A percentile compares a stretch with the other conserved stretches of the same genome.
These are phyloP conservation scores for Phyllostachys edulis DNA, from an alignment of 176 grass and related monocot genomes.

Conservation along the genomic window DNA sequence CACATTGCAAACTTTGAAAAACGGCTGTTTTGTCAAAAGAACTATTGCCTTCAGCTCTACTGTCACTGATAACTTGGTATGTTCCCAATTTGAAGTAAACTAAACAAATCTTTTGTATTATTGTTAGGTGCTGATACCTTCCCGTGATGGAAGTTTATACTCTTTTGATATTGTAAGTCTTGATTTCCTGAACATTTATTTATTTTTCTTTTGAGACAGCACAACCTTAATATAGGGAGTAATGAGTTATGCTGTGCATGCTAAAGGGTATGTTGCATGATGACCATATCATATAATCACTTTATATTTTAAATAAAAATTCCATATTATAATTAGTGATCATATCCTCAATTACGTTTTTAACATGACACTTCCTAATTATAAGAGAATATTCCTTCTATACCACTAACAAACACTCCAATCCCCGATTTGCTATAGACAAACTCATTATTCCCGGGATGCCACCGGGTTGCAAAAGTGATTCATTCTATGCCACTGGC, in stretches of 20 bases:
- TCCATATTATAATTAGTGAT: background rate
- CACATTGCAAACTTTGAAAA: slow-evolving; percentile 3
- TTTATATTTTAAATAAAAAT: background rate
- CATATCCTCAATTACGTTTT: background rate
- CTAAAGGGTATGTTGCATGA: slow-evolving; percentile 6
- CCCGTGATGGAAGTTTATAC: slow-evolving; percentile 68
- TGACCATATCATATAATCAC: background rate
- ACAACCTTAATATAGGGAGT: background rate
- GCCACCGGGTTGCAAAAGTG: no score
- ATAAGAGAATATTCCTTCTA: no score
- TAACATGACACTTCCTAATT: background rate
- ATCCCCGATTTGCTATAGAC: no score
- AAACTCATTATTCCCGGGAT: no score
- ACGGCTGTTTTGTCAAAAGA: background rate
- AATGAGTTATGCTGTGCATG: background rate
- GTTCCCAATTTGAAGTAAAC: background rate
- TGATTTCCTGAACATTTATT: background rate
- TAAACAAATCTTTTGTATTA: slow-evolving; percentile 17
- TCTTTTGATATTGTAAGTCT: slow-evolving; percentile 78
- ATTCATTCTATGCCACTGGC: no score
- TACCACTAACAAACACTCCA: no score
- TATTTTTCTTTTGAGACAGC: background rate
- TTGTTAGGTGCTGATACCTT: slow-evolving; percentile 72
- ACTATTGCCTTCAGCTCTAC: background rate
- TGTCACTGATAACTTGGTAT: slow-evolving; percentile 1